These are phyloP conservation scores for Fusarium pseudoanthophilum DNA, from an alignment of 2,329 filamentous ascomycete genomes.

Conservation along the genomic window DNA sequence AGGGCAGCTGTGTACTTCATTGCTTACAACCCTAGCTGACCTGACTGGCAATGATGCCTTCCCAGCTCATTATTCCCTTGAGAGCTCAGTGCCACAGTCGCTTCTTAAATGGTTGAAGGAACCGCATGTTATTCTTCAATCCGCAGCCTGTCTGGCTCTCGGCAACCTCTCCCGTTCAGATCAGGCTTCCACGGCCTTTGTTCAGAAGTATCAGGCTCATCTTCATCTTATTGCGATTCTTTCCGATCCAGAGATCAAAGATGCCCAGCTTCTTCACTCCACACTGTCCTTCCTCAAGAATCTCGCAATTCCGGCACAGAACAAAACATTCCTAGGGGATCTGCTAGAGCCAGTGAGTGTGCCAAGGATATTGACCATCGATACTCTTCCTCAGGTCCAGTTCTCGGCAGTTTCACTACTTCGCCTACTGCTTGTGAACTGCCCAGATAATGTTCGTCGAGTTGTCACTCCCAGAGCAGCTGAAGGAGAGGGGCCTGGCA, in stretches of 20 bases:
- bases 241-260: constrained; percentile 51
- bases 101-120: constrained; percentile 61
- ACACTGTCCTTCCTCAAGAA: constrained; percentile 72
- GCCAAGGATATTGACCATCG: constrained; percentile 64
- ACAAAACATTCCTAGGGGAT: constrained; percentile 63
- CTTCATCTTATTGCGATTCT: constrained; percentile 60
- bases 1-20: constrained; percentile 59
- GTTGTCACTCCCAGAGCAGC: constrained; percentile 57
- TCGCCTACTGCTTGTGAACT: constrained; percentile 65
- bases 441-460: constrained; percentile 61
- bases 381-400: constrained; percentile 65
- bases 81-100: constrained; percentile 54
- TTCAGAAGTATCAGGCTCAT: constrained; percentile 55
- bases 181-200: constrained; percentile 61
- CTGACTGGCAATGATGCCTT: constrained; percentile 64
- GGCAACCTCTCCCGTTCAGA: constrained; percentile 72
- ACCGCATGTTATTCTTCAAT: constrained; percentile 58
- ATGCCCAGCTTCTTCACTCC: constrained; percentile 66
- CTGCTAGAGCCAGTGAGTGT: constrained; percentile 59
- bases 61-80: constrained; percentile 53
- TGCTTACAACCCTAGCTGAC: constrained; percentile 64
- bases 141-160: constrained; percentile 68
- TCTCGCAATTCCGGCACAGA: constrained; percentile 66
- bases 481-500: constrained; percentile 44
- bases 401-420: constrained; percentile 69